A percentile compares a stretch with the other conserved stretches of the same genome.
These are phyloP conservation scores for Hypoxylon cercidicola DNA, from an alignment of 495 filamentous ascomycete genomes.

Conservation along the genomic window DNA sequence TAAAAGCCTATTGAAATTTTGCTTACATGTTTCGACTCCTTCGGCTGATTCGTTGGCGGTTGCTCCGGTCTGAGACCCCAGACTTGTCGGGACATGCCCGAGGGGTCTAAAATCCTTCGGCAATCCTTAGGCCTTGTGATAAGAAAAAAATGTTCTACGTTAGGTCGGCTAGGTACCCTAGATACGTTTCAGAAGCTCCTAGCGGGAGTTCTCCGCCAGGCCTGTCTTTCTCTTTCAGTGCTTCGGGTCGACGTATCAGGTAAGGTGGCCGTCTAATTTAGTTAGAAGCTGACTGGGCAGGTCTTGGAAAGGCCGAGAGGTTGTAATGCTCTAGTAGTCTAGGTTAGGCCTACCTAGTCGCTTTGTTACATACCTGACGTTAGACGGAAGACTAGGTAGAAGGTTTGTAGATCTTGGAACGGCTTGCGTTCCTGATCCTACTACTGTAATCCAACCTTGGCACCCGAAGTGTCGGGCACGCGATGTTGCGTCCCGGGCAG, in stretches of 20 bases:
- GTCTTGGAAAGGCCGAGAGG: constrained; percentile 19
- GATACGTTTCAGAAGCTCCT: constrained; percentile 38
- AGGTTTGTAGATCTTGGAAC: constrained; percentile 37
- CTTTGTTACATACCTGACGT: constrained; percentile 28
- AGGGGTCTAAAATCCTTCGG: constrained; percentile 25
- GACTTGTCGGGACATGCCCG: constrained; percentile 27
- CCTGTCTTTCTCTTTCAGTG: constrained; percentile 27
- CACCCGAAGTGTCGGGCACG: constrained; percentile 38
- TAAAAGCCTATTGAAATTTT: constrained; percentile 11
- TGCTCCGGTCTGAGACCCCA: constrained; percentile 30
- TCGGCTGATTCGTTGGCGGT: constrained; percentile 23
- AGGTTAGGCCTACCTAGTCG: constrained; percentile 5
- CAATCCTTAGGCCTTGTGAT: constrained; percentile 23
- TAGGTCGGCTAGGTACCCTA: constrained; percentile 13
- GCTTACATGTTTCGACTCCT: constrained; percentile 12
- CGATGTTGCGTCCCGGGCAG: constrained; percentile 28
- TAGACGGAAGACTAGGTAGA: constrained; percentile 2
- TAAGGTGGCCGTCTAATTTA: constrained; percentile 22
- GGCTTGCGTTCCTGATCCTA: constrained; percentile 24
- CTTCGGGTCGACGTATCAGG: constrained; percentile 18
- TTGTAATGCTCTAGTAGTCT: constrained; percentile 15
- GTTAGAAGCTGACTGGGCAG: constrained; percentile 8
- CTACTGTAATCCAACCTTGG: constrained; percentile 32
- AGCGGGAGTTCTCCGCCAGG: constrained; percentile 32
- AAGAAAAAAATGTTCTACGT: constrained; percentile 6